A percentile compares a stretch with the other conserved stretches of the same genome.
These are phyloP conservation scores for Aspergillus sp. DNA, from an alignment of 2,329 filamentous ascomycete species.

Conservation along the genomic window DNA sequence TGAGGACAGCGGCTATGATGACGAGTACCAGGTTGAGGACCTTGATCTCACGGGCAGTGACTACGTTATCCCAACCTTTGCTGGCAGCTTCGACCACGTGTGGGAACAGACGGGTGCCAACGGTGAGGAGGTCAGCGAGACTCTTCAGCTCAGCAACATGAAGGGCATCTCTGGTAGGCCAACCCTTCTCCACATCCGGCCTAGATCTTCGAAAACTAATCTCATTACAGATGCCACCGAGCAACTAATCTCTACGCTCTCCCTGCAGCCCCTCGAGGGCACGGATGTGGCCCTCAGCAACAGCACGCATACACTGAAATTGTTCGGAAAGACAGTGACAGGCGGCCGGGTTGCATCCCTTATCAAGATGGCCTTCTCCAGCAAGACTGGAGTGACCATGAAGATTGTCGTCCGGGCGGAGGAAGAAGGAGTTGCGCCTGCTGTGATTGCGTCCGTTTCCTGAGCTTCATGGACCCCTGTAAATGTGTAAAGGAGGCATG, in stretches of 20 bases:
- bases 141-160: slow-evolving; percentile 79
- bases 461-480: slow-evolving; percentile 48
- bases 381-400: slow-evolving; percentile 90
- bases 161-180: slow-evolving; percentile 88
- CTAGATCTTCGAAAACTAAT: slow-evolving; percentile 26
- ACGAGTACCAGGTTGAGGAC: slow-evolving; percentile 96
- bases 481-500: slow-evolving; percentile 22
- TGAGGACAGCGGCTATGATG: slow-evolving; percentile 89
- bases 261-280: slow-evolving; percentile 89
- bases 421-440: slow-evolving; percentile 83
- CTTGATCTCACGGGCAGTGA: slow-evolving; percentile 88
- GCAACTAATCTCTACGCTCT: slow-evolving; percentile 80
- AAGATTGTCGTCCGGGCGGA: slow-evolving; percentile 92
- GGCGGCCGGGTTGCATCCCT: slow-evolving; percentile 86
- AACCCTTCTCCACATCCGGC: slow-evolving; percentile 3
- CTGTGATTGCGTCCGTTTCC: slow-evolving; percentile 82
- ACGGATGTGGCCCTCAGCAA: slow-evolving; percentile 86
- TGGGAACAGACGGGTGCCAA: slow-evolving; percentile 92
- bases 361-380: slow-evolving; percentile 90
- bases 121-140: slow-evolving; percentile 88
- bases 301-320: slow-evolving; percentile 89
- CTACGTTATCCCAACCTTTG: slow-evolving; percentile 90
- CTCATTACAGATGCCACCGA: slow-evolving; percentile 78
- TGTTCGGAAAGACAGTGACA: slow-evolving; percentile 91
- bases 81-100: slow-evolving; percentile 90